Evolutionary conservation across 2,329 filamentous ascomycete genomes (phyloP).

Genomic region (Calonectria pseudoturangicola): DNA sequence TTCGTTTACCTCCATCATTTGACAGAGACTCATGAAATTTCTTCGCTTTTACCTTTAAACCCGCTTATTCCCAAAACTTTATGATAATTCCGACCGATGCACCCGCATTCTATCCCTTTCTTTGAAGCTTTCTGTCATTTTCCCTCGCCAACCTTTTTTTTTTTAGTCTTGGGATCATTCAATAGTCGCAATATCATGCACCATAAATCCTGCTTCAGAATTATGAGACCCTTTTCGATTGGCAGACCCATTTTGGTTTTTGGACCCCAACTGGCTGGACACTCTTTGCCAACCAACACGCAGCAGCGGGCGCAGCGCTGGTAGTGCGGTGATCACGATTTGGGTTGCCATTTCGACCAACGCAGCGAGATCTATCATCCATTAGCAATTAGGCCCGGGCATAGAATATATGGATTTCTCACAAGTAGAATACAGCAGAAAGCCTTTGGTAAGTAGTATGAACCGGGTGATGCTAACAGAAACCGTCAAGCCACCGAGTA

Average conservation of each 20-base stretch:
- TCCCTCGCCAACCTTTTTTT: background rate
- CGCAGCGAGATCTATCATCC: background rate
- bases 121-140: too few relatives aligned
- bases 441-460: background rate
- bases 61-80: background rate
- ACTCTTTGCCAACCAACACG: constrained; percentile 8
- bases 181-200: background rate
- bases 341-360: constrained; percentile 8
- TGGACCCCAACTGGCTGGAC: background rate
- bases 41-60: background rate
- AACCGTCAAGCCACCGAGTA: background rate
- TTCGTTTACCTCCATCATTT: too few relatives aligned
- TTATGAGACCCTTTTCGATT: constrained; percentile 3
- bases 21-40: too few relatives aligned
- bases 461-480: background rate
- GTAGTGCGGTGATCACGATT: constrained; percentile 8
- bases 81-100: background rate
- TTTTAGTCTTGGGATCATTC: background rate
- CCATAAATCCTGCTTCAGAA: background rate
- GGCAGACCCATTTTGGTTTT: background rate
- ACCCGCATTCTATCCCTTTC: too few relatives aligned
- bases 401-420: background rate
- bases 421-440: constrained; percentile 11
- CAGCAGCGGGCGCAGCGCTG: background rate
- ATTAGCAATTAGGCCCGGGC: background rate